A percentile compares a stretch with the other conserved stretches of the same genome.
phyloP scores from a whole-genome alignment of 2,329 filamentous ascomycete species.

The Colletotrichum sp. region DNA sequence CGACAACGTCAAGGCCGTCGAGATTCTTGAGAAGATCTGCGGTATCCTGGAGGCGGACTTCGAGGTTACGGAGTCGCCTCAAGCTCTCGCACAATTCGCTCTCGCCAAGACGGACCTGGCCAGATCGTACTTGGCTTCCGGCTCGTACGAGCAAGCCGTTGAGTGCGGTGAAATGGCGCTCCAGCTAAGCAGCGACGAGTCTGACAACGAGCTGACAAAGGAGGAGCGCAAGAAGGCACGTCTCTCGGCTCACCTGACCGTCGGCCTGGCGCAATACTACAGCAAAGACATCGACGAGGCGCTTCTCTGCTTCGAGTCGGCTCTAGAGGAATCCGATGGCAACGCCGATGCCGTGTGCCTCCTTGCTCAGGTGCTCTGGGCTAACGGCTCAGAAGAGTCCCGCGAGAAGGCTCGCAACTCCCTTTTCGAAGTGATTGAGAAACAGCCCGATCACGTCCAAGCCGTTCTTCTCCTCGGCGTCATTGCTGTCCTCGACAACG shows the following conservation, averaged over 20 bases:
- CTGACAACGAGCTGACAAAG: slow-evolving; percentile 67
- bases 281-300: slow-evolving; percentile 68
- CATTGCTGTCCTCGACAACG: slow-evolving; percentile 81
- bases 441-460: slow-evolving; percentile 75
- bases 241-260: slow-evolving; percentile 84
- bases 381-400: slow-evolving; percentile 77
- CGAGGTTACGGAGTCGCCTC: slow-evolving; percentile 79
- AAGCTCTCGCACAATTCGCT: slow-evolving; percentile 77
- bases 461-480: slow-evolving; percentile 83
- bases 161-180: slow-evolving; percentile 84
- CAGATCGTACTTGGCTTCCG: slow-evolving; percentile 77
- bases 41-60: slow-evolving; percentile 78
- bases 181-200: slow-evolving; percentile 76
- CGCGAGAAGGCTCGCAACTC: slow-evolving; percentile 78
- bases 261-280: slow-evolving; percentile 84
- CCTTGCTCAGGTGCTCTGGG: slow-evolving; percentile 92
- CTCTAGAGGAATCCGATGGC: slow-evolving; percentile 75
- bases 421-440: slow-evolving; percentile 81
- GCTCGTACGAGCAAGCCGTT: slow-evolving; percentile 70
- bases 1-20: slow-evolving; percentile 68
- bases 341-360: slow-evolving; percentile 87
- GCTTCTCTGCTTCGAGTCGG: slow-evolving; percentile 79
- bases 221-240: slow-evolving; percentile 73
- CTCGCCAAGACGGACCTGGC: slow-evolving; percentile 87
- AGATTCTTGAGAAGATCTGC: slow-evolving; percentile 70